Evolutionary conservation across 2,329 filamentous ascomycete genomes (phyloP).

Genomic region (Beauveria asiatica): DNA sequence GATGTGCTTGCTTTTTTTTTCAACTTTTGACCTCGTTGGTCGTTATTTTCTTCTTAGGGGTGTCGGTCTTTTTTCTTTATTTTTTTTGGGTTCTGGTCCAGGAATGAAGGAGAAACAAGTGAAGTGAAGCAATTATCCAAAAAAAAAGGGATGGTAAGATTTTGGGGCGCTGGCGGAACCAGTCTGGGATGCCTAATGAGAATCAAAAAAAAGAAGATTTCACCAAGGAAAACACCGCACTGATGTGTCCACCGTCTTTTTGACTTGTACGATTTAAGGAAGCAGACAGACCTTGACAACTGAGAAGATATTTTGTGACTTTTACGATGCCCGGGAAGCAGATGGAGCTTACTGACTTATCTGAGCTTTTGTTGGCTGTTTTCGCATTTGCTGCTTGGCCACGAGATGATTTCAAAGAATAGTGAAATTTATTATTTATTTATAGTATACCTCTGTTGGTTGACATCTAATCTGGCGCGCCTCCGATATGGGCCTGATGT

Average conservation of each 20-base stretch:
- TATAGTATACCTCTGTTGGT: too few species aligned
- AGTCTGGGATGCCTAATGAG: slow-evolving; percentile 1
- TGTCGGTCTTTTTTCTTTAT: background rate
- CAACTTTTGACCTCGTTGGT: background rate
- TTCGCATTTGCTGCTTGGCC: background rate
- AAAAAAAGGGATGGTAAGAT: background rate
- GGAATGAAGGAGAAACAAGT: background rate
- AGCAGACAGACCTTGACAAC: background rate
- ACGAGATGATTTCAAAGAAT: background rate
- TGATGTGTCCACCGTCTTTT: background rate
- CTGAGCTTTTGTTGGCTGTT: background rate
- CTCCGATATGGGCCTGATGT: too few species aligned
- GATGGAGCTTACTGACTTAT: too few species aligned
- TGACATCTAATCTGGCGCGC: too few species aligned
- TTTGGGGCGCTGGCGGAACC: background rate
- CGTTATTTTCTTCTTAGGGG: background rate
- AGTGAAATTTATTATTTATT: too few species aligned
- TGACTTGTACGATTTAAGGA: background rate
- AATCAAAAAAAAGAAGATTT: background rate
- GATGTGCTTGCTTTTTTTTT: slow-evolving; percentile 8
- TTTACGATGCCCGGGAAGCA: too few species aligned
- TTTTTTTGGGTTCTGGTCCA: background rate
- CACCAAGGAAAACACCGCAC: background rate
- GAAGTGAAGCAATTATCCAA: background rate
- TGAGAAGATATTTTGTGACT: too few species aligned